Percentiles rank a stretch among this genome's conserved stretches.
Evolutionary conservation across 495 filamentous ascomycete species (phyloP).

Genomic region (Neurospora sp.): DNA sequence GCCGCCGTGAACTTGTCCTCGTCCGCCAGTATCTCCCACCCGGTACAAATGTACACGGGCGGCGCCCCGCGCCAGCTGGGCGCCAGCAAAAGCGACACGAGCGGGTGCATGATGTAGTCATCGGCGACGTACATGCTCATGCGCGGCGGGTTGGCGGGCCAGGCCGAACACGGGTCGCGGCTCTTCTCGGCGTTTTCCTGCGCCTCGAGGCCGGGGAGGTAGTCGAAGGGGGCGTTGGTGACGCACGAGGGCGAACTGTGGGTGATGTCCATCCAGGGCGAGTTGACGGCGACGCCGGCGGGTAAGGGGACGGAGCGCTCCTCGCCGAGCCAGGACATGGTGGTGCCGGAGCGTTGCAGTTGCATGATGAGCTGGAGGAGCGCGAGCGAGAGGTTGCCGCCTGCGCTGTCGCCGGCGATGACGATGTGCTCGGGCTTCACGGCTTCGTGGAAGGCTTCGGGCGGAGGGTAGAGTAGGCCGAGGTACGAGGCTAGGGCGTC

Average conservation of each 20-base stretch:
- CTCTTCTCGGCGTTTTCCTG: conserved; percentile 17
- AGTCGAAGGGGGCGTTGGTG: conserved; percentile 58
- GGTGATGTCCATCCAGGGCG: conserved; percentile 70
- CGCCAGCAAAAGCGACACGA: conserved; percentile 59
- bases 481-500: conserved; percentile 81
- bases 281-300: conserved; percentile 52
- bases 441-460: conserved; percentile 59
- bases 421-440: conserved; percentile 62
- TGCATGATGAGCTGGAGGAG: conserved; percentile 68
- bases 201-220: conserved; percentile 45
- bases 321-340: conserved; percentile 53
- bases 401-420: conserved; percentile 79
- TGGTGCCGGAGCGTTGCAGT: conserved; percentile 44
- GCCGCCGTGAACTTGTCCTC: conserved; percentile 55
- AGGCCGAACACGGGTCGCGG: conserved; percentile 49
- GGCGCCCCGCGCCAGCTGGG: conserved; percentile 57
- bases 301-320: conserved; percentile 52
- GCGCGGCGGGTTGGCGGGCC: conserved; percentile 64
- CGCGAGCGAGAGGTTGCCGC: conserved; percentile 63
- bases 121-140: conserved; percentile 59
- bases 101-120: conserved; percentile 55
- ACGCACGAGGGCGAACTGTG: conserved; percentile 61
- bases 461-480: conserved; percentile 68
- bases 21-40: conserved; percentile 71
- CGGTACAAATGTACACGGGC: conserved; percentile 64